Conservation (phyloP, 495 filamentous ascomycete genomes). For the Penicillium ucsense region DNA sequence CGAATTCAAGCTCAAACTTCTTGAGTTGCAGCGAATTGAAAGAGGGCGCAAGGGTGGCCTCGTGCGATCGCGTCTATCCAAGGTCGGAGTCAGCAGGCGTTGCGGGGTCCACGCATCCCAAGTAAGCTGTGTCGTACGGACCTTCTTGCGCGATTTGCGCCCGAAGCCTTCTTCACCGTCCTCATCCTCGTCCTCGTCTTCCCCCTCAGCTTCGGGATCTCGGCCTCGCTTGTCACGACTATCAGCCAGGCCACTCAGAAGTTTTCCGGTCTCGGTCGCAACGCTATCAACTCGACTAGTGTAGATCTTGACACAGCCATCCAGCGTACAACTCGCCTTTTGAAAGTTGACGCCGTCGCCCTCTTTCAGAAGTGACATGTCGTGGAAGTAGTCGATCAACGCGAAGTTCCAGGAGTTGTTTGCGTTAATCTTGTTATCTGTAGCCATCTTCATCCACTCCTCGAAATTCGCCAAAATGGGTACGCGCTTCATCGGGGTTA, state of each 20-base stretch:
- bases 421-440: conserved; percentile 99
- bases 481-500: conserved; percentile 94
- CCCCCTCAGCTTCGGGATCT: conserved; percentile 52
- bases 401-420: conserved; percentile 99
- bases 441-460: conserved; percentile 99
- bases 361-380: conserved; percentile 95
- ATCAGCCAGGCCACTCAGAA: conserved; percentile 90
- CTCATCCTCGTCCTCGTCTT: conserved; percentile 61
- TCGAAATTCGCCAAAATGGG: conserved; percentile 97
- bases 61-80: conserved; percentile 66
- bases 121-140: conserved; percentile 6
- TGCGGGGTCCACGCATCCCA: no score
- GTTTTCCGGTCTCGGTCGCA: conserved; percentile 90
- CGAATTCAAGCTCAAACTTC: conserved; percentile 94
- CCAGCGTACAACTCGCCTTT: conserved; percentile 93
- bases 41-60: conserved; percentile 80
- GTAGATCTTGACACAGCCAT: conserved; percentile 99
- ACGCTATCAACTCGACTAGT: conserved; percentile 97
- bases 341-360: conserved; percentile 98
- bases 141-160: conserved; percentile 70
- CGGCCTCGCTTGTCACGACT: conserved; percentile 70
- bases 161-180: conserved; percentile 71
- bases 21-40: conserved; percentile 87
- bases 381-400: conserved; percentile 98
- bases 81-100: not conserved